Evolutionary conservation across 2,329 filamentous ascomycete species (phyloP), one percentile per base, ranked within the genome.

Genomic region (Gliomastix tumulicola): DNA sequence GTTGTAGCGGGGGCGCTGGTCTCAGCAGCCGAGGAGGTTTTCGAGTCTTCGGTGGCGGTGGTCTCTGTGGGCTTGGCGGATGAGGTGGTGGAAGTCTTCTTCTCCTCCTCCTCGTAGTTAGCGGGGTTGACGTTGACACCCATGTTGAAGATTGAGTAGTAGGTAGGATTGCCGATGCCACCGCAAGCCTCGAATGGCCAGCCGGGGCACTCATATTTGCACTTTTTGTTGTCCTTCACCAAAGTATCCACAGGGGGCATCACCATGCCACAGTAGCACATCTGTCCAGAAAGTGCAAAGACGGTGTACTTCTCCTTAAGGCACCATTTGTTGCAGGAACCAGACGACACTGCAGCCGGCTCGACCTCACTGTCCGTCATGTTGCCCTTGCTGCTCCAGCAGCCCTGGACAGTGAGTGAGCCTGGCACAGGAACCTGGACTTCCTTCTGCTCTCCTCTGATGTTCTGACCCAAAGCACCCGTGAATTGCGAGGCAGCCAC

Each of bases 251-350:
- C 49, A 13, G 79, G 66, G 1, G 88, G 88, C 33, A 89, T 70
- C 40, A 68, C 59, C 44, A 77, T 63, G 41, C 88, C 88, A 51
- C 88, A 94, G 50, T 69, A 85, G 62, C 88, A 95, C 13, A 74
- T 74, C 9, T 23, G 16, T 15, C 70, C 68, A 7, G 70, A 74
- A 31, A 85, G 62, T 21, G 70, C 86, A 49, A 81, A 76, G 7
- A 88, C 82, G 2, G 69, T 46, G 21, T 57, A 64, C 23, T 71
- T 67, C 7, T 65, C 49, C 1, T 59, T 50, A 4, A 59, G 51
- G 49, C 72, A 76, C 2, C 48, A 35, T 0, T 45, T 21, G 12
- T 44, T 46, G 46, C 74, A 79, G 11, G 45, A 41, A 37, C 69
- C 70, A 11, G 60, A 62, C 6, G 57, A 56, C 17, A 63, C 46